Percentiles rank a stretch among this genome's conserved stretches.
Conservation (phyloP, 768 basidiomycete genomes). For the Hygrophorus pudorinus region DNA sequence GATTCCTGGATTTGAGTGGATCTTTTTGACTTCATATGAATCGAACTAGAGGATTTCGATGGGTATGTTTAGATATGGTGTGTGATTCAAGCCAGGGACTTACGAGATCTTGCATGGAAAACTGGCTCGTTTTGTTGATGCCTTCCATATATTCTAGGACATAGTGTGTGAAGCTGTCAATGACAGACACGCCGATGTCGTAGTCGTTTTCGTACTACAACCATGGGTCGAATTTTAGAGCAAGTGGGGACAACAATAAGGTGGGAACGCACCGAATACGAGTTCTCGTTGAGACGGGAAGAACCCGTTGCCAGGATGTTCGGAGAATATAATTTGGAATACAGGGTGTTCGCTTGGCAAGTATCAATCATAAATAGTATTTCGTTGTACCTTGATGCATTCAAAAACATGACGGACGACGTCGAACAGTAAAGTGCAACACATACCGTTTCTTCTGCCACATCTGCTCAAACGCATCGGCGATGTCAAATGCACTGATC, state of each 20-base stretch:
- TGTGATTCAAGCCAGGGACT: slow-evolving; percentile 16
- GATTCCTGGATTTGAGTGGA: slow-evolving; percentile 84
- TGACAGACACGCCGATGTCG: slow-evolving; percentile 92
- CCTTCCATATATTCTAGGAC: slow-evolving; percentile 86
- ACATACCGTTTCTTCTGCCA: slow-evolving; percentile 86
- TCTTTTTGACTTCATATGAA: slow-evolving; percentile 61
- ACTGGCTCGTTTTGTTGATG: slow-evolving; percentile 82
- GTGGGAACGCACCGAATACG: slow-evolving; percentile 67
- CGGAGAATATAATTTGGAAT: slow-evolving; percentile 85
- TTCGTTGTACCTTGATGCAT: slow-evolving; percentile 67
- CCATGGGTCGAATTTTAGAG: background rate
- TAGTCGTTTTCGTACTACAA: slow-evolving; percentile 82
- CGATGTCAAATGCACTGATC: slow-evolving; percentile 93
- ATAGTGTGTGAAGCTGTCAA: slow-evolving; percentile 91
- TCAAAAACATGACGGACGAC: background rate
- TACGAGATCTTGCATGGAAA: slow-evolving; percentile 76
- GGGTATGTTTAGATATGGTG: background rate
- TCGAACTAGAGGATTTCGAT: slow-evolving; percentile 51
- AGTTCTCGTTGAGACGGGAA: slow-evolving; percentile 75
- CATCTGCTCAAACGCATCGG: slow-evolving; percentile 98
- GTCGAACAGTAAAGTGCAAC: background rate
- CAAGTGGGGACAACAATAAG: background rate
- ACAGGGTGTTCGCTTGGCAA: slow-evolving; percentile 96
- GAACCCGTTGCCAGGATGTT: slow-evolving; percentile 90
- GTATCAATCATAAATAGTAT: slow-evolving; percentile 98